phyloP scores from a whole-genome alignment of 2,329 filamentous ascomycete genomes.

The Phaeophleospora eucalypticola region DNA sequence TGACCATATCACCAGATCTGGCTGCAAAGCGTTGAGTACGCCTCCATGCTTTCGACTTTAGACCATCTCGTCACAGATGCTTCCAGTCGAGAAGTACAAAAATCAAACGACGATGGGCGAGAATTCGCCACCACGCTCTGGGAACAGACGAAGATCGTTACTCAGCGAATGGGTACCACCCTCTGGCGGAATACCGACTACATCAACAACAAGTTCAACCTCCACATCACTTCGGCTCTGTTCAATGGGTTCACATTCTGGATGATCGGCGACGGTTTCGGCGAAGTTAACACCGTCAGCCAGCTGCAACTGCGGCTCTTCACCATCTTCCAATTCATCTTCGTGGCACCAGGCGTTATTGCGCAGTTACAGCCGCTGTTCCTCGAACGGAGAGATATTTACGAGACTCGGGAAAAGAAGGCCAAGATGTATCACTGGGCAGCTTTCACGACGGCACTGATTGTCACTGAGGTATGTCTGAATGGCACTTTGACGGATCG shows the following conservation, averaged over 20 bases:
- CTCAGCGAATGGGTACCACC: slow-evolving; percentile 50
- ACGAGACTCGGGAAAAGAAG: slow-evolving; percentile 57
- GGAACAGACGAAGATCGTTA: slow-evolving; percentile 35
- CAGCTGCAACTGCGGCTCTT: slow-evolving; percentile 36
- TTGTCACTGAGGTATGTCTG: slow-evolving; percentile 67
- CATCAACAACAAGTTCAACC: slow-evolving; percentile 58
- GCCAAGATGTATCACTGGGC: slow-evolving; percentile 71
- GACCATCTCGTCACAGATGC: no score
- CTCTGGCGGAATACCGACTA: slow-evolving; percentile 65
- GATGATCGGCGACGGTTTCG: slow-evolving; percentile 32
- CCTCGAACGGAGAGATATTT: slow-evolving; percentile 54
- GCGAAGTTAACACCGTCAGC: no score
- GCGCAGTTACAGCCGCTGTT: slow-evolving; percentile 57
- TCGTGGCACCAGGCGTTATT: slow-evolving; percentile 42
- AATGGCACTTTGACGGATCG: no score
- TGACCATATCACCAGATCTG: no score
- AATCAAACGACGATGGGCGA: no score
- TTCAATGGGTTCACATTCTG: slow-evolving; percentile 49
- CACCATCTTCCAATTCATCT: slow-evolving; percentile 30
- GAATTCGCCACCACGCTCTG: no score
- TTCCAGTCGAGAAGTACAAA: no score
- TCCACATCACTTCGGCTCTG: slow-evolving; percentile 48
- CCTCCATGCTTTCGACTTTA: no score
- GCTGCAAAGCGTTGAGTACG: no score
- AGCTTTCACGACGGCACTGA: slow-evolving; percentile 65